Evolutionary conservation across 805 yeast genomes (phyloP), one percentile per base, ranked within the genome.

Genomic region (Jamesozyma jinghongensis): DNA sequence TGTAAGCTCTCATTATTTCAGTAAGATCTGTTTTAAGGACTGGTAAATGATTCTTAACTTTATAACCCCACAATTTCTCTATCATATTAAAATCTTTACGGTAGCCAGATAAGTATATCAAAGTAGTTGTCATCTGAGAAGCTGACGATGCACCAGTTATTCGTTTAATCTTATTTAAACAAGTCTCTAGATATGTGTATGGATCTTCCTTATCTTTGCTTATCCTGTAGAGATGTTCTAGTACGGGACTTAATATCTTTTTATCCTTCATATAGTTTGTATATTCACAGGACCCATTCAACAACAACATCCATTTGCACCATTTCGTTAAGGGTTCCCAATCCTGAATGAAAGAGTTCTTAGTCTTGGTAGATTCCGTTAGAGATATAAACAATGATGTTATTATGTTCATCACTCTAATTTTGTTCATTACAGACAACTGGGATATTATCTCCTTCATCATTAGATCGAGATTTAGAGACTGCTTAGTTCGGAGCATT

Each of bases 11-110:
- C 50, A 57, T 45, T 5, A 57, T 52, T 14, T 42, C 40, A 5
- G 61, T 56, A 20, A 57, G 36, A 47, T 56, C 53, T 12, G 50
- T 37, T 3, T 43, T 29, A 12, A 17, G 34, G 7, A 60, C 42
- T 1, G 51, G 49, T 11, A 54, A 38, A 1, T 43, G 35, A 13
- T 52, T 49, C 2, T 41, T 42, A 1, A 36, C 26, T 44, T 68
- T 67, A 40, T 52, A 52, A 11, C 48, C 34, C 70, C 70, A 69
- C 5, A 67, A 19, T 0, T 16, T 32, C 37, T 51, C 52, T 3
- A 53, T 52, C 14, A 36, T 14, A 8, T 25, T 20, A 38, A 49
- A 49, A 7, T 42, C 40, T 20, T 47, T 40, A 16, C 41, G 37
- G 29, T 51, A 47, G 3, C 51, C 19, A 1, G 45, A 38, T 29